Evolutionary conservation across 2,329 filamentous ascomycete species (phyloP).

Genomic region (Botrytis fragariae): DNA sequence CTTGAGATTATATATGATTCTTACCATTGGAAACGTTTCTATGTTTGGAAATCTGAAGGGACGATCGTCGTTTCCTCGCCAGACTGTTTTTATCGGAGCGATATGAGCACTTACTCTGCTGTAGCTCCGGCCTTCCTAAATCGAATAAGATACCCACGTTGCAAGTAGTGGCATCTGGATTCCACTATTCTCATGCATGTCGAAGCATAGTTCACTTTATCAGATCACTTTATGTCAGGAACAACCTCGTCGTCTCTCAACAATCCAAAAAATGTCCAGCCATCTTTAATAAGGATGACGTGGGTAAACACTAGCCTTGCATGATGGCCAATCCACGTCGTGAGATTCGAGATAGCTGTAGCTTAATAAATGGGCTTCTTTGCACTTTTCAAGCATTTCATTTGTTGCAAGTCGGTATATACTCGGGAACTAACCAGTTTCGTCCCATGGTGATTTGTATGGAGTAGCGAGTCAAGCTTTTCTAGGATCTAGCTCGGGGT

Average conservation of each 20-base stretch:
- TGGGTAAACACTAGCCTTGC: not conserved
- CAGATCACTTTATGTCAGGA: not conserved
- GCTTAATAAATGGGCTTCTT: not conserved
- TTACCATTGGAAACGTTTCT: not conserved
- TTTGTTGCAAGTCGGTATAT: not conserved
- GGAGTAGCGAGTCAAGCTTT: not conserved
- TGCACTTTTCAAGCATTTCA: not conserved
- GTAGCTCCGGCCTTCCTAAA: not conserved
- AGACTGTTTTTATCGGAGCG: not conserved
- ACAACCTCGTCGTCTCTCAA: not conserved
- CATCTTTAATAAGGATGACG: conserved; percentile 2
- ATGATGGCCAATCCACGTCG: not conserved
- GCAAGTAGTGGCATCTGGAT: not conserved
- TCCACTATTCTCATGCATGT: conserved; percentile 5
- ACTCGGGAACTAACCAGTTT: not conserved
- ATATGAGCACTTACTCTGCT: not conserved
- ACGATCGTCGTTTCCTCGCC: not conserved
- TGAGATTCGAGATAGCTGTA: not conserved
- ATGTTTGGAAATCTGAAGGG: not conserved
- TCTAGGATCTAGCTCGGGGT: not conserved
- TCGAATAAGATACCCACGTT: not conserved
- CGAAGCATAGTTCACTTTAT: not conserved
- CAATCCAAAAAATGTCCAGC: not conserved
- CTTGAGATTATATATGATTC: conserved; percentile 4
- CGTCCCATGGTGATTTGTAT: not conserved